These are phyloP conservation scores for Colletotrichum phormii DNA, from an alignment of 2,329 filamentous ascomycete genomes.

Conservation along the genomic window DNA sequence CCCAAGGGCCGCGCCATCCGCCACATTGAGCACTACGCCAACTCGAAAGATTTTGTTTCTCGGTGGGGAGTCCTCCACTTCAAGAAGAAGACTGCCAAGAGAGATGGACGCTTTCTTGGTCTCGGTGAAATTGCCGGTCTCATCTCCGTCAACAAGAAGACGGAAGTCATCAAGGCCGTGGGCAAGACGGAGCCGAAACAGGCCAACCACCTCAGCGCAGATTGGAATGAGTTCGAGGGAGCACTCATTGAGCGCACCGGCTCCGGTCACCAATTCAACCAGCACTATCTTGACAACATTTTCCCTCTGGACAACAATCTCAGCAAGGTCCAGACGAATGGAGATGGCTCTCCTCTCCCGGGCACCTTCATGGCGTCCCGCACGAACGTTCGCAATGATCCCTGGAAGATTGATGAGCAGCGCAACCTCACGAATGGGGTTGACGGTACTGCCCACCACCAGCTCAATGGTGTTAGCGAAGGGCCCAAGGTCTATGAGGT, in stretches of 20 bases:
- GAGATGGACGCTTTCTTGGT: not conserved
- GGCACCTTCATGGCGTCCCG: constrained; percentile 3
- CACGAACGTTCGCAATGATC: constrained; percentile 24
- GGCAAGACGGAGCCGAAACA: not conserved
- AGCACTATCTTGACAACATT: constrained; percentile 73
- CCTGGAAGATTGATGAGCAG: constrained; percentile 9
- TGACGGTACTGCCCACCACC: not conserved
- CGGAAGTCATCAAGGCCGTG: not conserved
- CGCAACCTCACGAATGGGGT: constrained; percentile 1
- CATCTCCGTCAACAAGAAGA: not conserved
- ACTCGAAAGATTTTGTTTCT: constrained; percentile 80
- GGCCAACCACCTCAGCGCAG: not conserved
- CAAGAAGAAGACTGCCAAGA: constrained; percentile 7
- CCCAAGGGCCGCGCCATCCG: constrained; percentile 66
- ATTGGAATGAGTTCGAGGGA: constrained; percentile 55
- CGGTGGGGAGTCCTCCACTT: constrained; percentile 81
- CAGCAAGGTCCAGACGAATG: constrained; percentile 1
- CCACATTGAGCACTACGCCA: constrained; percentile 85
- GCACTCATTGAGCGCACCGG: constrained; percentile 67
- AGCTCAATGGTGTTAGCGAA: constrained; percentile 8
- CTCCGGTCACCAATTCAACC: constrained; percentile 69
- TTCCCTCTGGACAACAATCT: constrained; percentile 53
- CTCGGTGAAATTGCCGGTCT: not conserved
- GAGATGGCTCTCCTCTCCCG: constrained; percentile 5
- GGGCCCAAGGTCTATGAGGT: constrained; percentile 23